Evolutionary conservation across 2,329 filamentous ascomycete genomes (phyloP), one percentile per base, ranked within the genome.

Genomic region (Endoconidiophora polonica): DNA sequence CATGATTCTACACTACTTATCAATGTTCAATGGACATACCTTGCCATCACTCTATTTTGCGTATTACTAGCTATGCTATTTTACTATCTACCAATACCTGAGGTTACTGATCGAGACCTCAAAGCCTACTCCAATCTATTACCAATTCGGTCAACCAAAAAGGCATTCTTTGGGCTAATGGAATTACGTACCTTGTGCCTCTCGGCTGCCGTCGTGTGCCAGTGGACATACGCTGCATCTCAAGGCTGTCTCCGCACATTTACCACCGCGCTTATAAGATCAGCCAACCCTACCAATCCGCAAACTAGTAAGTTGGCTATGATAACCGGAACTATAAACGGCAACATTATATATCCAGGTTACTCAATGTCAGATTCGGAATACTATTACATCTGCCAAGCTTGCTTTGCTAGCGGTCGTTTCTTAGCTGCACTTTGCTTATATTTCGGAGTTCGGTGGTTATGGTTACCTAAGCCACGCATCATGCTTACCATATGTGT

Each of bases 1-100:
- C 59, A 57, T 18, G 52, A 58, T 14, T 59, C 69, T 2, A 62
- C 69, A 26, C 74, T 73, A 1, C 70, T 91, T 2, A 73, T 83
- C 54, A 78, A 82, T 54, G 82, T 90, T 1, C 86, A 91, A 62
- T 93, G 82, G 81, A 83, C 84, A 0, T 91, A 91, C 57, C 72
- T 91, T n/a, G 81, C 79, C 50, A 81, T 90, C 54, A 85, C 83
- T 0, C 68, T 82, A 22, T 79, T 87, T 50, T 84, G 82, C 52
- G 83, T 81, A 48, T 67, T 75, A 2, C 69, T 93, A 2, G 83
- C 78, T 0, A 65, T 81, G 3, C 76, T 81, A 59, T 80, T 82
- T 60, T 81, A 76, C 59, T 82, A 81, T 57, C 76, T 80, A 68
- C 77, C 77, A 0, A 64, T 81, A 2, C 77, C 77, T 0, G 78